A percentile compares a stretch with the other conserved stretches of the same genome.
phyloP scores from a whole-genome alignment of 2,329 filamentous ascomycete genomes.

The Alternaria alternata region DNA sequence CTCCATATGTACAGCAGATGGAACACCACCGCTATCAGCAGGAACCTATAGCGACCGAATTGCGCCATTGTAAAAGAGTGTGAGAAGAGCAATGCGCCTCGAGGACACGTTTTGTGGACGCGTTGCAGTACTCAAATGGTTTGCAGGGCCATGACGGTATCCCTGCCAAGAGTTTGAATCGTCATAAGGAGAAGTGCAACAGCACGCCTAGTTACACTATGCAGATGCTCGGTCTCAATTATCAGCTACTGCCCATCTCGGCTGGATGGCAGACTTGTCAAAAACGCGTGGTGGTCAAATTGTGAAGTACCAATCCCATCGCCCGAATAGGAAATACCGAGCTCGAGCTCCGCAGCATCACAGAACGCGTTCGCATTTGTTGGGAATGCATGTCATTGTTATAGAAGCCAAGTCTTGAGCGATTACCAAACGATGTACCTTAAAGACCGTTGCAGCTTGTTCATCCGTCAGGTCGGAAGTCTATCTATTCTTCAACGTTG shows the following conservation, averaged over 20 bases:
- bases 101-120: conserved; percentile 32
- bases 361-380: neutral
- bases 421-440: conserved; percentile 13
- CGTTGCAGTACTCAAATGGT: conserved; percentile 40
- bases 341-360: conserved; percentile 18
- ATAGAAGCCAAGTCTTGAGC: conserved; percentile 9
- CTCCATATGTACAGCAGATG: conserved; percentile 87
- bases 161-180: conserved; percentile 25
- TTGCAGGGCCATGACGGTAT: conserved; percentile 27
- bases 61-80: conserved; percentile 56
- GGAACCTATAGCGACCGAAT: conserved; percentile 77
- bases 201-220: neutral
- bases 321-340: conserved; percentile 23
- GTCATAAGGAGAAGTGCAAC: conserved; percentile 5
- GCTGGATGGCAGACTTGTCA: neutral
- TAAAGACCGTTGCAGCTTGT: conserved; percentile 23
- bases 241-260: neutral
- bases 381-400: conserved; percentile 19
- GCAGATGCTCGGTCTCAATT: neutral
- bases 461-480: conserved; percentile 1
- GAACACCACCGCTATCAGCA: conserved; percentile 88
- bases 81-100: conserved; percentile 36
- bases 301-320: neutral
- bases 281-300: neutral
- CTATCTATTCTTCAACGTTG: conserved; percentile 65